Conservation (phyloP, 2,329 filamentous ascomycete genomes). For the Penicillium verrucosum region DNA sequence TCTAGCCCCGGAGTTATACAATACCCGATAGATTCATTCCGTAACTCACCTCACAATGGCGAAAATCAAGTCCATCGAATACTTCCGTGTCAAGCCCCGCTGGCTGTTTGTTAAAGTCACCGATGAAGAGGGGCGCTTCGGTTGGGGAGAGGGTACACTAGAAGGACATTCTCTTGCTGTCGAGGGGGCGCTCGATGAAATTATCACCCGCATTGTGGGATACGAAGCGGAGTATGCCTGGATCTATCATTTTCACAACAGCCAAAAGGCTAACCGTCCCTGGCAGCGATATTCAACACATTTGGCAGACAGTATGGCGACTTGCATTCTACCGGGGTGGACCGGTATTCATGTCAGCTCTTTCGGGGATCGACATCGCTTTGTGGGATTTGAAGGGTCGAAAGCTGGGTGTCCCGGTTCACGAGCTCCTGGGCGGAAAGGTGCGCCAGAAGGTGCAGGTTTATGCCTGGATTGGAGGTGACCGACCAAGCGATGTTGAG, state of each 20-base stretch:
- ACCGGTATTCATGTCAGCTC: slow-evolving; percentile 74
- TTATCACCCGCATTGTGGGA: slow-evolving; percentile 60
- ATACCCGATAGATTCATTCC: background rate
- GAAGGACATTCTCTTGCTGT: slow-evolving; percentile 73
- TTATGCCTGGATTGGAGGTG: slow-evolving; percentile 76
- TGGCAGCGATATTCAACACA: slow-evolving; percentile 71
- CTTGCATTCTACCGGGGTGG: slow-evolving; percentile 73
- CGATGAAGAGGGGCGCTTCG: slow-evolving; percentile 62
- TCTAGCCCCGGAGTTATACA: background rate
- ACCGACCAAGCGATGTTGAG: slow-evolving; percentile 65
- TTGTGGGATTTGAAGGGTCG: slow-evolving; percentile 75
- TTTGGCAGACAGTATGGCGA: slow-evolving; percentile 73
- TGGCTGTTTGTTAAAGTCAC: slow-evolving; percentile 79
- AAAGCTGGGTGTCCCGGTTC: slow-evolving; percentile 63
- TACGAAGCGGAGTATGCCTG: slow-evolving; percentile 64
- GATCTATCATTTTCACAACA: background rate
- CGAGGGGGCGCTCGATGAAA: slow-evolving; percentile 69
- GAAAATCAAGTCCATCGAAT: slow-evolving; percentile 65
- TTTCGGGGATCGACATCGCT: slow-evolving; percentile 75
- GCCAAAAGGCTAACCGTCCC: background rate
- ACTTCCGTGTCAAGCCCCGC: slow-evolving; percentile 70
- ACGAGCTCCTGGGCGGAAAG: slow-evolving; percentile 72
- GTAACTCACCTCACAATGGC: slow-evolving; percentile 49
- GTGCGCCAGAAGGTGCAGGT: slow-evolving; percentile 67
- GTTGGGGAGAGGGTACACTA: slow-evolving; percentile 73